A percentile compares a stretch with the other conserved stretches of the same genome.
Evolutionary conservation across 2,329 filamentous ascomycete genomes (phyloP).

Genomic region (Cytospora mali): DNA sequence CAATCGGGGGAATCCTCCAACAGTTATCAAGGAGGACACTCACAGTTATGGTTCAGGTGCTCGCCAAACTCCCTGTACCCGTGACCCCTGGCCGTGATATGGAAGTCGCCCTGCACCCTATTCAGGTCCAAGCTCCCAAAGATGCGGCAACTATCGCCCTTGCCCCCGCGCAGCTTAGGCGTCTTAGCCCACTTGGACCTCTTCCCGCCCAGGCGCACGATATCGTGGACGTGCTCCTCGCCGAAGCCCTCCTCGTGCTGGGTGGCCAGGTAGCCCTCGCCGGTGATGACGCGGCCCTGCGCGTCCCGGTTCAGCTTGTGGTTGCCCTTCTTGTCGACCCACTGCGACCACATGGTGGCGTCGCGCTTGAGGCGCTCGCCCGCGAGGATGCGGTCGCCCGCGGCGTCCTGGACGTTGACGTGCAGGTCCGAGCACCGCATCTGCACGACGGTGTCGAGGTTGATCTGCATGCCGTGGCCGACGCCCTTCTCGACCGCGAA

Average conservation of each 20-base stretch:
- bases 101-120: constrained; percentile 97
- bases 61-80: constrained; percentile 82
- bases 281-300: constrained; percentile 57
- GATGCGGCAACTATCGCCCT: constrained; percentile 78
- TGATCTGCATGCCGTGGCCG: constrained; percentile 86
- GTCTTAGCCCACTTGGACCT: constrained; percentile 75
- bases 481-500: constrained; percentile 94
- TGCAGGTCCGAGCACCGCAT: constrained; percentile 91
- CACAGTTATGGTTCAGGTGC: constrained; percentile 82
- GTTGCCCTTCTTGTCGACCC: constrained; percentile 71
- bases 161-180: constrained; percentile 60
- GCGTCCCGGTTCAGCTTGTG: constrained; percentile 61
- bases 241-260: constrained; percentile 65
- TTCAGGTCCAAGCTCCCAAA: constrained; percentile 91
- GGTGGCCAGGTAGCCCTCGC: constrained; percentile 58
- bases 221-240: constrained; percentile 90
- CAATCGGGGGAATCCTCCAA: background rate
- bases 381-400: constrained; percentile 88
- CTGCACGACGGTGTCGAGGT: constrained; percentile 86
- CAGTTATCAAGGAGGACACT: constrained; percentile 38
- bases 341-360: constrained; percentile 78
- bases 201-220: constrained; percentile 69
- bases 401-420: constrained; percentile 94
- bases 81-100: constrained; percentile 92
- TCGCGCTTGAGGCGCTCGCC: constrained; percentile 74